These are phyloP conservation scores for Aspergillus homomorphus DNA, from an alignment of 495 filamentous ascomycete genomes.

Conservation along the genomic window DNA sequence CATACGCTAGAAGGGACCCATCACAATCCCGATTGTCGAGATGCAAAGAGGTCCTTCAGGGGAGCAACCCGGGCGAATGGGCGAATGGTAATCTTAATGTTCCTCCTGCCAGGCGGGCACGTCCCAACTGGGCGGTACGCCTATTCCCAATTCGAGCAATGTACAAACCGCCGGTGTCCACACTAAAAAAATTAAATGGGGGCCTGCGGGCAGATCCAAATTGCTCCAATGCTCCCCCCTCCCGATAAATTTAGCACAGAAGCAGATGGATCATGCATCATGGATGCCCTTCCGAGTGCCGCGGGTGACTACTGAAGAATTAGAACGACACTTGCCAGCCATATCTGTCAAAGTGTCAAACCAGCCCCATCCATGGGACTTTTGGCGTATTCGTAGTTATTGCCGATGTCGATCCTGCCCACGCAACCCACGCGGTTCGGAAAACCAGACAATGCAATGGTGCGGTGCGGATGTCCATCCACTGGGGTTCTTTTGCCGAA, in stretches of 20 bases:
- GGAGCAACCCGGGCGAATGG: neutral
- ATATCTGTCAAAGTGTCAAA: neutral
- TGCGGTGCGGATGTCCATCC: neutral
- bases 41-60: too few species aligned
- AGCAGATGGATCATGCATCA: neutral
- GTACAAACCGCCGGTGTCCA: neutral
- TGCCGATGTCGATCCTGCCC: neutral
- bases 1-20: neutral
- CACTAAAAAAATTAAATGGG: neutral
- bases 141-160: neutral
- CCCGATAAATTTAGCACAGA: neutral
- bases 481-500: neutral
- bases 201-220: neutral
- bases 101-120: neutral
- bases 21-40: neutral
- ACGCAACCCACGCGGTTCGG: neutral
- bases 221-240: neutral
- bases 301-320: neutral
- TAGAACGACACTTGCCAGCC: neutral
- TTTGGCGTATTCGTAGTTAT: neutral
- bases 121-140: neutral
- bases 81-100: neutral
- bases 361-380: neutral
- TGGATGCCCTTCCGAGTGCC: neutral
- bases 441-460: neutral